These are phyloP conservation scores for Excoecaria agallocha DNA, from an alignment of 345 rosid species.

Conservation along the genomic window DNA sequence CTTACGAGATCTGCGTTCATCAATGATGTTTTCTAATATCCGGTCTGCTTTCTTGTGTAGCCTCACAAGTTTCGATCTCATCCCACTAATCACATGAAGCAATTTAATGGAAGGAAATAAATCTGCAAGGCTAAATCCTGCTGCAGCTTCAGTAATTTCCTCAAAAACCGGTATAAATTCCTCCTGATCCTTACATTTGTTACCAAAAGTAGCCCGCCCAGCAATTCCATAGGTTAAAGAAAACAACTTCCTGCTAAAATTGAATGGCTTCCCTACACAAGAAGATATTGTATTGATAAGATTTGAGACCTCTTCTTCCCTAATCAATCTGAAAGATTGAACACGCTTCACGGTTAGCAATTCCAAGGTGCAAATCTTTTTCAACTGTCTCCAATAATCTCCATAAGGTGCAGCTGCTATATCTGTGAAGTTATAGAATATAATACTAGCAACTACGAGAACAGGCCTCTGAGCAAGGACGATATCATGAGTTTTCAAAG, in stretches of 20 bases:
- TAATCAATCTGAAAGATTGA: slow-evolving; percentile 19
- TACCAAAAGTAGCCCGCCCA: slow-evolving; percentile 28
- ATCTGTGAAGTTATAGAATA: slow-evolving; percentile 6
- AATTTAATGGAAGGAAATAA: slow-evolving; percentile 16
- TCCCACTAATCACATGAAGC: slow-evolving; percentile 1
- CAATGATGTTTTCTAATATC: slow-evolving; percentile 1
- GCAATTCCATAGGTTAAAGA: slow-evolving; percentile 12
- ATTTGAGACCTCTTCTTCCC: slow-evolving; percentile 28
- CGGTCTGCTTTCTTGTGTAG: not conserved
- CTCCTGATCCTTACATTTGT: slow-evolving; percentile 24
- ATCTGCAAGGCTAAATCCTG: slow-evolving; percentile 16
- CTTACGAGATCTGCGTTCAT: not conserved
- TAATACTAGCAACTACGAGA: not conserved
- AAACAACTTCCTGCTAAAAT: slow-evolving; percentile 23
- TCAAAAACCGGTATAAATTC: slow-evolving; percentile 1
- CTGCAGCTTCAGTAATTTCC: not conserved
- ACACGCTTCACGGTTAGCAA: slow-evolving; percentile 25
- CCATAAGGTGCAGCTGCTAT: slow-evolving; percentile 28
- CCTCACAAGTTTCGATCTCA: not conserved
- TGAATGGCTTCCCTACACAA: slow-evolving; percentile 4
- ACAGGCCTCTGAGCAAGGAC: slow-evolving; percentile 29
- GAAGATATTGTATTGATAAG: slow-evolving; percentile 9
- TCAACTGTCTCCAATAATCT: slow-evolving; percentile 28
- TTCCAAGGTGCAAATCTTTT: slow-evolving; percentile 23
- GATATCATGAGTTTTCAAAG: slow-evolving; percentile 35